phyloP scores from a whole-genome alignment of 495 filamentous ascomycete species.

The Tetracladium setigerum region DNA sequence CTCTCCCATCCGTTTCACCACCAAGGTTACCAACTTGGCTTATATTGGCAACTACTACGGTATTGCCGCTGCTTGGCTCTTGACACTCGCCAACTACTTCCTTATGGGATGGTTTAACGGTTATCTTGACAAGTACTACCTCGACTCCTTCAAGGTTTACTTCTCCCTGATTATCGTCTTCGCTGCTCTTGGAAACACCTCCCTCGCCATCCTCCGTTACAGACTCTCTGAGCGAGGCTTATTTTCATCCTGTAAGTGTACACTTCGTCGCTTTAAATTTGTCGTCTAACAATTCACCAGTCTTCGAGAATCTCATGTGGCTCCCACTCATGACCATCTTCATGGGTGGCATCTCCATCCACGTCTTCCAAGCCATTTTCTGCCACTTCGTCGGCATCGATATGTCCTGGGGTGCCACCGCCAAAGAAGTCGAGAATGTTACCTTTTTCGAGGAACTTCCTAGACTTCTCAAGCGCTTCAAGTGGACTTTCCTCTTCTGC shows the following conservation, averaged over 20 bases:
- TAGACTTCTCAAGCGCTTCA: slow-evolving; percentile 49
- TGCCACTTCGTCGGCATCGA: slow-evolving; percentile 55
- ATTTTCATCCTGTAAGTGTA: slow-evolving; percentile 45
- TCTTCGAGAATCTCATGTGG: slow-evolving; percentile 59
- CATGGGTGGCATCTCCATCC: slow-evolving; percentile 58
- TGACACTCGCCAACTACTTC: slow-evolving; percentile 57
- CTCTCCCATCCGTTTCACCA: slow-evolving; percentile 51
- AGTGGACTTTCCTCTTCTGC: slow-evolving; percentile 50
- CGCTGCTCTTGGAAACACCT: slow-evolving; percentile 28
- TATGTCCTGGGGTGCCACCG: slow-evolving; percentile 56
- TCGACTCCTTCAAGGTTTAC: slow-evolving; percentile 44
- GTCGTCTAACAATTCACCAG: slow-evolving; percentile 14
- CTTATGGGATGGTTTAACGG: slow-evolving; percentile 45
- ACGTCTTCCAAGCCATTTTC: slow-evolving; percentile 51
- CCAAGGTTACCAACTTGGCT: slow-evolving; percentile 62
- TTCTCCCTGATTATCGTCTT: slow-evolving; percentile 41
- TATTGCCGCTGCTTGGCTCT: slow-evolving; percentile 56
- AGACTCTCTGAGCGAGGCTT: slow-evolving; percentile 10
- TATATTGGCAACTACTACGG: slow-evolving; percentile 76
- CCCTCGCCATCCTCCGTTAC: slow-evolving; percentile 19
- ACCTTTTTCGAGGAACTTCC: slow-evolving; percentile 54
- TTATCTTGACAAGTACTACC: slow-evolving; percentile 44
- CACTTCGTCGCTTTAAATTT: slow-evolving; percentile 34
- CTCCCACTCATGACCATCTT: slow-evolving; percentile 53
- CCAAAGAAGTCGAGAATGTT: slow-evolving; percentile 45